Evolutionary conservation across 495 filamentous ascomycete species (phyloP).

Genomic region (Penicillium cinerascens): DNA sequence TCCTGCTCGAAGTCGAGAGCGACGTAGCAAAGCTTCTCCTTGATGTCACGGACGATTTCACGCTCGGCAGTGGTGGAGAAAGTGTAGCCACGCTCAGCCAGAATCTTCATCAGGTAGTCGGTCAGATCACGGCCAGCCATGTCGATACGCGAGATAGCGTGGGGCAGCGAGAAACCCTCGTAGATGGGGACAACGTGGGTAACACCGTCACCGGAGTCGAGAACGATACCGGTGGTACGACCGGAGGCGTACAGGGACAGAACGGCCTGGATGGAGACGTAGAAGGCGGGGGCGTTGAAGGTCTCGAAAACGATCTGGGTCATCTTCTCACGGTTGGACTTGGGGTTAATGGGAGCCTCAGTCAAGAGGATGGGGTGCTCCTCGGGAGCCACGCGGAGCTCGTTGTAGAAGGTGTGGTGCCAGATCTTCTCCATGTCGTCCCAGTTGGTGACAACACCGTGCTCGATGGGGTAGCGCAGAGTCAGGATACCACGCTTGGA

Average conservation of each 20-base stretch:
- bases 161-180: constrained; percentile 98
- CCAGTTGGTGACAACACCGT: constrained; percentile 99
- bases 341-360: constrained; percentile 99
- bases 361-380: constrained; percentile 99
- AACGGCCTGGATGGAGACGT: constrained; percentile 99
- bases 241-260: constrained; percentile 98
- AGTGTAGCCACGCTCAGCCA: constrained; percentile 97
- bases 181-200: constrained; percentile 99
- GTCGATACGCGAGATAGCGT: constrained; percentile 98
- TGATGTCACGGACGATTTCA: constrained; percentile 99
- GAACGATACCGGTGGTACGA: constrained; percentile 99
- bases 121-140: constrained; percentile 99
- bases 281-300: constrained; percentile 99
- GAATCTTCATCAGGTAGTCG: constrained; percentile 99
- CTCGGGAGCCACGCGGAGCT: constrained; percentile 98
- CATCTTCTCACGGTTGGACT: constrained; percentile 99
- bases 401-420: constrained; percentile 99
- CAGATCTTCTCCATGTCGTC: constrained; percentile 99
- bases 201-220: constrained; percentile 99
- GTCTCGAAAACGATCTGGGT: constrained; percentile 99
- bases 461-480: constrained; percentile 98
- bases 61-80: constrained; percentile 99
- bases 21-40: constrained; percentile 99
- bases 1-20: constrained; percentile 99
- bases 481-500: constrained; percentile 99